These are phyloP conservation scores for Bipolaris oryzae DNA, from an alignment of 2,329 filamentous ascomycete genomes.

Conservation along the genomic window DNA sequence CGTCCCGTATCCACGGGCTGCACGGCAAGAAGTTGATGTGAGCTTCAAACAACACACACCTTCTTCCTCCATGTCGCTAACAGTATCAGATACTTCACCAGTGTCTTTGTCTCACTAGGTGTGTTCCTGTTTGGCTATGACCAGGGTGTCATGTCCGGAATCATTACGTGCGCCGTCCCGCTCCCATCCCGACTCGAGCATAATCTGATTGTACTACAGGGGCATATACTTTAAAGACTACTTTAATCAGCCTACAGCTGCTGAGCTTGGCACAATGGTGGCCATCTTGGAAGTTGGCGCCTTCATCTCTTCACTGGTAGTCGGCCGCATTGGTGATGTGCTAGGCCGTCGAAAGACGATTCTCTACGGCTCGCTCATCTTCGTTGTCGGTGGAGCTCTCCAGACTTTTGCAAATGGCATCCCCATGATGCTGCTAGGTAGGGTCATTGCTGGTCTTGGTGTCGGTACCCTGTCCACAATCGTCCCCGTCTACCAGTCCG, in stretches of 20 bases:
- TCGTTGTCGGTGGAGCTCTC: conserved; percentile 80
- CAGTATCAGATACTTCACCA: conserved; percentile 83
- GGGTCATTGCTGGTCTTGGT: conserved; percentile 58
- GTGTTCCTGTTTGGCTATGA: conserved; percentile 91
- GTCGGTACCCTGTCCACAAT: conserved; percentile 59
- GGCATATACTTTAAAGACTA: conserved; percentile 88
- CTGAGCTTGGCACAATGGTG: conserved; percentile 95
- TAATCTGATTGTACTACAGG: conserved; percentile 57
- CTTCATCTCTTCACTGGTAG: conserved; percentile 83
- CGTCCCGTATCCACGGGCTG: conserved; percentile 81
- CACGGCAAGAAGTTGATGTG: conserved; percentile 95
- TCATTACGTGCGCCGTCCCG: conserved; percentile 65
- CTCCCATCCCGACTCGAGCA: conserved; percentile 26
- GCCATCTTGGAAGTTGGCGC: conserved; percentile 95
- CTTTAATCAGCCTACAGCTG: conserved; percentile 84
- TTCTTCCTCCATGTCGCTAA: conserved; percentile 13
- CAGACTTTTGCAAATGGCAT: conserved; percentile 84
- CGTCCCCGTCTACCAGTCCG: conserved; percentile 60
- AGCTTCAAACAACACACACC: conserved; percentile 35
- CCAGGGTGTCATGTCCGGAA: conserved; percentile 84
- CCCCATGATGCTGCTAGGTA: conserved; percentile 75
- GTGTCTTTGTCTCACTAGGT: conserved; percentile 84
- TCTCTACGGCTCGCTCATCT: conserved; percentile 89
- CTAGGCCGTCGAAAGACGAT: conserved; percentile 90
- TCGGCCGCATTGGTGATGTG: conserved; percentile 88